Evolutionary conservation across 495 filamentous ascomycete species (phyloP), one percentile per base, ranked within the genome.

Genomic region (Hypomontagnella monticulosa): DNA sequence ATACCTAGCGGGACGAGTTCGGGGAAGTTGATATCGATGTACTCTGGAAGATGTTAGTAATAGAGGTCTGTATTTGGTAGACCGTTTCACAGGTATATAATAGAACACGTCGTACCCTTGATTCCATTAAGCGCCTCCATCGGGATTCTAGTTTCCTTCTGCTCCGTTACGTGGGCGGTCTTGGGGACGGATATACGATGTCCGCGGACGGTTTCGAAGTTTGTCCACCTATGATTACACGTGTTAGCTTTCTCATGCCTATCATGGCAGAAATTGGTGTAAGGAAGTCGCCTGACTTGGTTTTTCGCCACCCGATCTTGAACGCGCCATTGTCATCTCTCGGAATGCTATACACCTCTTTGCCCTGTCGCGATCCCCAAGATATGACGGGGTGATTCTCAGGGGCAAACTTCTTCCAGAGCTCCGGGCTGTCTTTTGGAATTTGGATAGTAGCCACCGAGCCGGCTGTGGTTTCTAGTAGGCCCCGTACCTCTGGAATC

Each of bases 291-390:
- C 70, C 77, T 60, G 60, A 81, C 64, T 82, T 82, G 11, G 73
- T 81, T 4, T 74, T 79, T 1, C 80, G 72, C 40, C 78, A 81
- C 16, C 80, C 80, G 46, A 82, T 75, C 66, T 82, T 82, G 16
- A 82, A 50, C 9, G 71, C 50, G 15, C 80, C 80, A 10, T 72
- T 67, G 10, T 73, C 61, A 10, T 75, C 71, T 1, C 75, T 61
- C 0, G 80, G 74, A 33, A 82, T 75, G 32, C 80, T 78, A 48
- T 80, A 80, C 0, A 82, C 74, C 2, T 63, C 61, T 10, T 67
- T 68, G 0, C 79, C 79, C 23, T 71, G 63, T 2, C 71, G 54
- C 53, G 76, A 72, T 1, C 77, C 76, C 50, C 63, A 76, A 1
- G 55, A 16, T 47, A 73, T 74, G 0, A 72, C 67, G 1, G 80